phyloP scores from a whole-genome alignment of 2,329 filamentous ascomycete species.

The Dothideomycetes sp. region DNA sequence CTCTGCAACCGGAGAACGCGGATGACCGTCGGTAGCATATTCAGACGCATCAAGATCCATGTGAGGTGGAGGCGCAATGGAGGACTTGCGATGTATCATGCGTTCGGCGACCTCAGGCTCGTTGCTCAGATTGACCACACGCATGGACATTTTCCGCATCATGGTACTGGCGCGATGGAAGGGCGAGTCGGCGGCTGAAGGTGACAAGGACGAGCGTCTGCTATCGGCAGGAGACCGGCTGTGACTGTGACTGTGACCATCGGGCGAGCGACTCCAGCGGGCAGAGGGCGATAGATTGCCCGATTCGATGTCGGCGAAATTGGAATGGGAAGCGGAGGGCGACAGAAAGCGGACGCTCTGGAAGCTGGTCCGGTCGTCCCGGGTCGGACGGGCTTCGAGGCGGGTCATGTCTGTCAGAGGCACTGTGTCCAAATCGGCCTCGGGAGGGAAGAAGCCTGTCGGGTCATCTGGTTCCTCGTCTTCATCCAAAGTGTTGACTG shows the following conservation, averaged over 20 bases:
- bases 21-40: constrained; percentile 17
- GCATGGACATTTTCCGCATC: constrained; percentile 73
- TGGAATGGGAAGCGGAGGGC: constrained; percentile 43
- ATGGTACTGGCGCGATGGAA: constrained; percentile 43
- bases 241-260: constrained; percentile 20
- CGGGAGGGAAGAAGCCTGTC: constrained; percentile 45
- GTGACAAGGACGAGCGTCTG: constrained; percentile 39
- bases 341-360: constrained; percentile 47
- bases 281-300: constrained; percentile 43
- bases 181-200: constrained; percentile 36
- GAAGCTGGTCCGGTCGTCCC: constrained; percentile 37
- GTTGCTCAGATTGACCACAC: constrained; percentile 94
- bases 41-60: constrained; percentile 43
- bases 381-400: constrained; percentile 23
- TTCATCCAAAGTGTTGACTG: constrained; percentile 18
- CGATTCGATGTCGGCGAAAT: constrained; percentile 52
- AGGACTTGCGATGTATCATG: constrained; percentile 53
- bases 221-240: constrained; percentile 28
- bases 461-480: constrained; percentile 44
- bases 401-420: constrained; percentile 49
- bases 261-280: constrained; percentile 47
- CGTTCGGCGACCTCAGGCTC: constrained; percentile 77
- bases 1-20: constrained; percentile 22
- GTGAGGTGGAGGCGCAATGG: constrained; percentile 43
- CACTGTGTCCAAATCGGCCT: constrained; percentile 48